Percentiles rank a stretch among this genome's conserved stretches.
Evolutionary conservation across 2,329 filamentous ascomycete genomes (phyloP).

Genomic region (Thelonectria olida): DNA sequence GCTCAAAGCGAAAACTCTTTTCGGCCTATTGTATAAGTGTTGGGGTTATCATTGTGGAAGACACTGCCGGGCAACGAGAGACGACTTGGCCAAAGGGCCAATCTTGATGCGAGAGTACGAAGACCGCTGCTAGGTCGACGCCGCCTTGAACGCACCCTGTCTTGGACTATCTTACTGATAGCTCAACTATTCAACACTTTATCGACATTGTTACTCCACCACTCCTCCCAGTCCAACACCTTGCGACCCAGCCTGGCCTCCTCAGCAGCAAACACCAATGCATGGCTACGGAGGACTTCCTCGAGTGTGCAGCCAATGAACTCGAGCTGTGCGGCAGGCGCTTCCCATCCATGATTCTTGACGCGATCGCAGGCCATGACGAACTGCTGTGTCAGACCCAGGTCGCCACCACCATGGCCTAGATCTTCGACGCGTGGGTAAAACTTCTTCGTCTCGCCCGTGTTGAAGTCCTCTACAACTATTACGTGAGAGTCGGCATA

Average conservation of each 20-base stretch:
- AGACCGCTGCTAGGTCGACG: too few relatives aligned
- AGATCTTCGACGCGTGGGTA: constrained; percentile 46
- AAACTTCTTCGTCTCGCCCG: constrained; percentile 44
- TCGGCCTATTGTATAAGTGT: too few relatives aligned
- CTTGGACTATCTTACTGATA: too few relatives aligned
- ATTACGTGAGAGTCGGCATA: constrained; percentile 84
- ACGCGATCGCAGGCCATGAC: constrained; percentile 83
- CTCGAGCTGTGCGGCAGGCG: constrained; percentile 75
- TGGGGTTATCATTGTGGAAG: too few relatives aligned
- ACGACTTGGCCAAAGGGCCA: too few relatives aligned
- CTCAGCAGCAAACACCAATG: constrained; percentile 93
- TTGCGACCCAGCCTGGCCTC: constrained; percentile 76
- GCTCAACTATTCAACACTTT: neutral
- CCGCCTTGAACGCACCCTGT: too few relatives aligned
- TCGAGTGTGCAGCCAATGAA: constrained; percentile 86
- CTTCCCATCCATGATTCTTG: constrained; percentile 73
- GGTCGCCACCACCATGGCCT: constrained; percentile 53
- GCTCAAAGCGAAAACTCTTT: too few relatives aligned
- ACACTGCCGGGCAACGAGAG: too few relatives aligned
- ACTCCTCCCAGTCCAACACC: constrained; percentile 78
- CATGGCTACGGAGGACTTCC: constrained; percentile 89
- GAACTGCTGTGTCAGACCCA: constrained; percentile 80
- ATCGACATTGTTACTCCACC: constrained; percentile 66
- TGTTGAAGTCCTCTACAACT: constrained; percentile 69
- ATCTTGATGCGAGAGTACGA: too few relatives aligned